Percentiles rank a stretch among this genome's conserved stretches.
These are phyloP conservation scores for Coprinellus aureogranulatus DNA, from an alignment of 768 basidiomycete genomes.

Conservation along the genomic window DNA sequence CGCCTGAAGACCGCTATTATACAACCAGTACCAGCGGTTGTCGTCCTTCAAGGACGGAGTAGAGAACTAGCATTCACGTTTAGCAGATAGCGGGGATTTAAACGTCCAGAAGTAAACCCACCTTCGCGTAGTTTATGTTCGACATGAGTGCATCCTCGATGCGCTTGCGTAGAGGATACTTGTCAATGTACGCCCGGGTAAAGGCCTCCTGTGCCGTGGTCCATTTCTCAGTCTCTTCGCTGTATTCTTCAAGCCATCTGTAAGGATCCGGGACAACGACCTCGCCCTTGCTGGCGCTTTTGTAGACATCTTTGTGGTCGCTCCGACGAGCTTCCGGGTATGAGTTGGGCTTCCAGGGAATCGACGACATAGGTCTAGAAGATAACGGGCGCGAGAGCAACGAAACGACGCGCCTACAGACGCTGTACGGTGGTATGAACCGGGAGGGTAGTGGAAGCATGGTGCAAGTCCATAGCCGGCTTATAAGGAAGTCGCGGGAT, in stretches of 20 bases:
- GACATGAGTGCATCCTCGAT: conserved; percentile 58
- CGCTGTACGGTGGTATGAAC: conserved; percentile 11
- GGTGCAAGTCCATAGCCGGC: background rate
- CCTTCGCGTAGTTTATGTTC: conserved; percentile 44
- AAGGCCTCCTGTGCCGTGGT: conserved; percentile 57
- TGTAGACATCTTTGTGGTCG: conserved; percentile 67
- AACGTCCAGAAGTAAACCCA: conserved; percentile 16
- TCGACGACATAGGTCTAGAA: conserved; percentile 34
- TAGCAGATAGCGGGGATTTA: background rate
- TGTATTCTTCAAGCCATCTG: conserved; percentile 67
- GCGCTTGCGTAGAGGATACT: conserved; percentile 55
- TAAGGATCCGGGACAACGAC: conserved; percentile 71
- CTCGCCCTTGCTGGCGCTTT: conserved; percentile 58
- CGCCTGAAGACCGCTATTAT: conserved; percentile 74
- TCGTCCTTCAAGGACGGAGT: conserved; percentile 61
- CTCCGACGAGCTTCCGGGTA: conserved; percentile 69
- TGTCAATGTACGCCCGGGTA: conserved; percentile 59
- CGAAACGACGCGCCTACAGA: conserved; percentile 4
- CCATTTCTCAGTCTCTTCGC: conserved; percentile 65
- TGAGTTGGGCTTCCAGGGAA: conserved; percentile 51
- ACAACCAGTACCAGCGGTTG: conserved; percentile 76
- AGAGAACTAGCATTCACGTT: conserved; percentile 48
- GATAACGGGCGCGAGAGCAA: conserved; percentile 1
- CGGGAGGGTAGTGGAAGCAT: conserved; percentile 1
- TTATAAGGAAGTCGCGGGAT: background rate